phyloP scores from a whole-genome alignment of 805 yeast genomes.

The Candida quercuum region DNA sequence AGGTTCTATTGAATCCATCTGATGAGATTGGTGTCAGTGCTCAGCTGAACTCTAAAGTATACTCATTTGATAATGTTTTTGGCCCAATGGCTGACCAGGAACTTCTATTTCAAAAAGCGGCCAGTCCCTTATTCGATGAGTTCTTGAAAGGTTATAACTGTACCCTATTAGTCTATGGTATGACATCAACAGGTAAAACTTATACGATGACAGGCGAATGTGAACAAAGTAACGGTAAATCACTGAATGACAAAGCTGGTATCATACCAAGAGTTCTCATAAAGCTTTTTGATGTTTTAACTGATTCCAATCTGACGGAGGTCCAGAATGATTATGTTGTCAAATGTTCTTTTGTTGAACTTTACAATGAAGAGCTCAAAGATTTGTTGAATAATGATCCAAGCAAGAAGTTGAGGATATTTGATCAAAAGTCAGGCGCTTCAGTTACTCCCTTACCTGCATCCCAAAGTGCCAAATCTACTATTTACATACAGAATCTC shows the following conservation, averaged over 20 bases:
- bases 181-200: conserved; percentile 89
- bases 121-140: conserved; percentile 59
- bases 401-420: conserved; percentile 49
- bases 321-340: conserved; percentile 51
- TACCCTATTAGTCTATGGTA: conserved; percentile 84
- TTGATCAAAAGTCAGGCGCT: conserved; percentile 31
- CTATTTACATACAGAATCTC: conserved; percentile 56
- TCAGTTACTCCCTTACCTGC: conserved; percentile 1
- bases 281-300: conserved; percentile 50
- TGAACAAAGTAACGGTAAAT: conserved; percentile 22
- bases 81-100: conserved; percentile 79
- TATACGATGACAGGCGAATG: conserved; percentile 74
- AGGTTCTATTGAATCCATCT: conserved; percentile 40
- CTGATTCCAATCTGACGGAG: conserved; percentile 18
- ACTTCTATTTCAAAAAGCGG: conserved; percentile 60
- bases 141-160: conserved; percentile 74
- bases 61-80: conserved; percentile 72
- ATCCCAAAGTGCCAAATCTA: conserved; percentile 11
- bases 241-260: conserved; percentile 48
- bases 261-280: conserved; percentile 59
- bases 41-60: conserved; percentile 46
- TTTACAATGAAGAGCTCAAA: conserved; percentile 80
- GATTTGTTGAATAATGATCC: conserved; percentile 50
- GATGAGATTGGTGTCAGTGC: conserved; percentile 35
- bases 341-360: conserved; percentile 75